Percentiles rank a stretch among this genome's conserved stretches.
Conservation (phyloP, 2,329 filamentous ascomycete species). For the Trichoderma guizhouense region DNA sequence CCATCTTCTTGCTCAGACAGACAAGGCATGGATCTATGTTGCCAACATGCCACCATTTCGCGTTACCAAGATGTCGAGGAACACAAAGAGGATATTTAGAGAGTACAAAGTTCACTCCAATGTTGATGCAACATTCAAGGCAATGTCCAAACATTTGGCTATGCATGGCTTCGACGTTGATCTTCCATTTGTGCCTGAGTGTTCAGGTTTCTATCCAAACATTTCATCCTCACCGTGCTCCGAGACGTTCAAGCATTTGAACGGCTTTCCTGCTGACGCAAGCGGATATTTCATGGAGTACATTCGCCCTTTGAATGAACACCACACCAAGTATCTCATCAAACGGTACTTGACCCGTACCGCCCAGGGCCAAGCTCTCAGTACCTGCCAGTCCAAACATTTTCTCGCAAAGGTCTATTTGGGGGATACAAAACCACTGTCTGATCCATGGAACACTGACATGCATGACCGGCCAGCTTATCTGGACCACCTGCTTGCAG, state of each 20-base stretch:
- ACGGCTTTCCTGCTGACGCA: slow-evolving; percentile 14
- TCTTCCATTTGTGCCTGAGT: slow-evolving; percentile 15
- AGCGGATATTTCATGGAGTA: slow-evolving; percentile 21
- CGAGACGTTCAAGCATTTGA: slow-evolving; percentile 6
- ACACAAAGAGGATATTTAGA: slow-evolving; percentile 4
- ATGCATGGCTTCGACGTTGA: slow-evolving; percentile 13
- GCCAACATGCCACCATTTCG: slow-evolving; percentile 16
- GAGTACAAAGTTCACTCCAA: slow-evolving; percentile 14
- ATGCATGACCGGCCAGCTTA: slow-evolving; percentile 22
- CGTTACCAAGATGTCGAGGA: slow-evolving; percentile 14
- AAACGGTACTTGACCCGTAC: slow-evolving; percentile 14
- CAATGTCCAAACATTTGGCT: neutral
- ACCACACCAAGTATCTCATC: slow-evolving; percentile 20
- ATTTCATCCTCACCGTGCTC: slow-evolving; percentile 10
- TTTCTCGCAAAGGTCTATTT: slow-evolving; percentile 20
- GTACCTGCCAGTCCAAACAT: slow-evolving; percentile 1
- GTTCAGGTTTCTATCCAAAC: slow-evolving; percentile 13
- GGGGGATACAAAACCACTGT: slow-evolving; percentile 17
- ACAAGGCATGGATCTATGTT: slow-evolving; percentile 16
- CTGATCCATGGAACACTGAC: slow-evolving; percentile 17
- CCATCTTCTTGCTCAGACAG: slow-evolving; percentile 17
- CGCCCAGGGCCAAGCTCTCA: slow-evolving; percentile 18
- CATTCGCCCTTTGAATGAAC: slow-evolving; percentile 19
- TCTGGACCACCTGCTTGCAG: slow-evolving; percentile 23
- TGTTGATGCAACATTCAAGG: slow-evolving; percentile 13